Base-by-base conservation (phyloP, 2,329 filamentous ascomycete species). In the Helotiales sp. region DNA sequence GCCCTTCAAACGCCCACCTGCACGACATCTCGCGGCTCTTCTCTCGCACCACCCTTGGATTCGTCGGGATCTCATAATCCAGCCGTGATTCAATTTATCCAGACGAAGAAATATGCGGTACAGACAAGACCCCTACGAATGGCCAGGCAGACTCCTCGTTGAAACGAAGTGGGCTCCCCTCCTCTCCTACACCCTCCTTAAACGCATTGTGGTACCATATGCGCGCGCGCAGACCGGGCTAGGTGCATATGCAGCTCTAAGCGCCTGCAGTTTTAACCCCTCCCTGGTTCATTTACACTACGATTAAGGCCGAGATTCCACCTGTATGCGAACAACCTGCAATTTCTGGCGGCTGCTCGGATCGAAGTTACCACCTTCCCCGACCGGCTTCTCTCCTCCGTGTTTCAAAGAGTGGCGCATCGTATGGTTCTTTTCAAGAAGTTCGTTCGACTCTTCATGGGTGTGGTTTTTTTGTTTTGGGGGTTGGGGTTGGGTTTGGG, bases 221-320 rank as follows among this genome's bases (percentile, higher is more conserved):
- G 63, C 66, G 69, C 66, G 69, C 66, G 66, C 64, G 59, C 57
- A 65, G 52, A 49, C 32, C 24, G 59, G 59, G 37, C 20, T 47
- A 34, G 20, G 11, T 60, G 50, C 40, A 32, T 63, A 70, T 69
- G 69, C 69, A 69, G 24, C 66, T 66, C 57, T 69, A 70, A 68
- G 64, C 61, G 66, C 67, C 63, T 66, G 58, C 61, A 63, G 45
- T 17, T 43, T 28, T 32, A 32, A 40, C 34, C 59, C 47, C 28
- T 32, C 15, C 28, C 58, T 15, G 28, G 43, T 30, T 50, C 6
- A 15, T 28, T 8, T 22, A 20, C 26, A 17, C 45, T 11, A 22
- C 24, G 22, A 50, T 50, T 61, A 34, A 3, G 28, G 32, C 30
- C 28, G 28, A 47, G 17, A 45, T 40, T 28, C 24, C 24, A n/a